phyloP scores from a whole-genome alignment of 352 stramenopile genomes.

The Phytophthora macrochlamydospora region DNA sequence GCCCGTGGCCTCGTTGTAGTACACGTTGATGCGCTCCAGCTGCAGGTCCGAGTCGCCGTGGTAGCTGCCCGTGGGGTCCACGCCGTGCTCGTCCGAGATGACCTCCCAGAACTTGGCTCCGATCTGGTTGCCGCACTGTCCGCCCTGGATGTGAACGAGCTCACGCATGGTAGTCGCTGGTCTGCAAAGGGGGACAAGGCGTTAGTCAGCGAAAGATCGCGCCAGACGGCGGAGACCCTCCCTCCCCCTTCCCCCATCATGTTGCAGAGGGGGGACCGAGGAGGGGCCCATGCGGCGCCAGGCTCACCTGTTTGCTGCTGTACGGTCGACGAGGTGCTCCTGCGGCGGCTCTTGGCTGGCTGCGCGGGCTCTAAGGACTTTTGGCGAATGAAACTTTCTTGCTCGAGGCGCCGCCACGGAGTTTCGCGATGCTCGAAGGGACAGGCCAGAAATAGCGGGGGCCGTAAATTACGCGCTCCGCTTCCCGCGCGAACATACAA shows the following conservation, averaged over 20 bases:
- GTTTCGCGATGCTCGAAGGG: background rate
- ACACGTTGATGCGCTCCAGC: conserved; percentile 98
- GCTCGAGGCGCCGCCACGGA: background rate
- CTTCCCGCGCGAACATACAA: conserved; percentile 16
- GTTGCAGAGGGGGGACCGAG: conserved; percentile 1
- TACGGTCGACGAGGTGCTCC: conserved; percentile 32
- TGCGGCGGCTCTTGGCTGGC: conserved; percentile 68
- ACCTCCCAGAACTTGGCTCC: conserved; percentile 98
- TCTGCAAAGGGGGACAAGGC: conserved; percentile 28
- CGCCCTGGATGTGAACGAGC: conserved; percentile 98
- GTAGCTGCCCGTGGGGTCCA: conserved; percentile 93
- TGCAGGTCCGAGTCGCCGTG: conserved; percentile 97
- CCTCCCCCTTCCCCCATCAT: conserved; percentile 12
- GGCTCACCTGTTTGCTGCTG: conserved; percentile 45
- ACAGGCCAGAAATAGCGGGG: background rate
- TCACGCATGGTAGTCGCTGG: conserved; percentile 86
- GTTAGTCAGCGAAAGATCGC: conserved; percentile 44
- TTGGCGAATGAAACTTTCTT: conserved; percentile 86
- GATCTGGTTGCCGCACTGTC: conserved; percentile 99
- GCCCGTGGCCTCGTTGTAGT: conserved; percentile 98
- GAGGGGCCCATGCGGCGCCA: background rate
- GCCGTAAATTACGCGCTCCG: background rate
- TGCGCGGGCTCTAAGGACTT: conserved; percentile 82
- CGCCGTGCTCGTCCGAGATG: conserved; percentile 96
- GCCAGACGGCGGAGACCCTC: background rate